phyloP scores from a whole-genome alignment of 805 yeast species.

The Hanseniaspora hatyaiensis region DNA sequence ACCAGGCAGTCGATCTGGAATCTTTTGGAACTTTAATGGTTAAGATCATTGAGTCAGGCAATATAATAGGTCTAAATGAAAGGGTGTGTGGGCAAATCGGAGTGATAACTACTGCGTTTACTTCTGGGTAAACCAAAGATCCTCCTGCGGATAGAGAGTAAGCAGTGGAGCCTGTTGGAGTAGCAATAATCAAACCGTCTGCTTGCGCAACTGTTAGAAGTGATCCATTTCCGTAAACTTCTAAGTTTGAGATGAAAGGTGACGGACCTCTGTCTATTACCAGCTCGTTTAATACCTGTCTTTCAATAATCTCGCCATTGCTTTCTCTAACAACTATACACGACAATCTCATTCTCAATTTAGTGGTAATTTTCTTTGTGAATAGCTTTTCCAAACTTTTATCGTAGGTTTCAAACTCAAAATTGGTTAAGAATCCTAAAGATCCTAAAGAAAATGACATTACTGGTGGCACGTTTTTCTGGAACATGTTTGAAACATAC shows the following conservation, averaged over 20 bases:
- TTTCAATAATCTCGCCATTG: conserved; percentile 32
- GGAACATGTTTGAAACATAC: conserved; percentile 77
- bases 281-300: conserved; percentile 78
- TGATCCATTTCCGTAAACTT: conserved; percentile 77
- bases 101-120: conserved; percentile 81
- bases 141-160: conserved; percentile 94
- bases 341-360: conserved; percentile 76
- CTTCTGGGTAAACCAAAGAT: conserved; percentile 85
- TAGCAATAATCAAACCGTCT: conserved; percentile 82
- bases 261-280: conserved; percentile 91
- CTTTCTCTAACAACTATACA: conserved; percentile 51
- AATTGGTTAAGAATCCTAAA: conserved; percentile 82
- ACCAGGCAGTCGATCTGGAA: conserved; percentile 90
- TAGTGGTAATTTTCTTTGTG: conserved; percentile 60
- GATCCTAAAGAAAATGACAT: conserved; percentile 83
- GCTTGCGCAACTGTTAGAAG: conserved; percentile 84
- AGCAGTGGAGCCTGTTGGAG: conserved; percentile 95
- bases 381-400: conserved; percentile 46
- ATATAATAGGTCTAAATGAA: conserved; percentile 79
- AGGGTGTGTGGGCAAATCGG: conserved; percentile 95
- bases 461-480: conserved; percentile 79
- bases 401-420: conserved; percentile 63
- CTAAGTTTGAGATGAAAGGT: conserved; percentile 82
- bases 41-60: conserved; percentile 86
- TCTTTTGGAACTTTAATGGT: conserved; percentile 70